Percentiles rank a stretch among this genome's conserved stretches.
Conservation (phyloP, 164 flowering plant genomes). For the Nelumbo lutea region DNA sequence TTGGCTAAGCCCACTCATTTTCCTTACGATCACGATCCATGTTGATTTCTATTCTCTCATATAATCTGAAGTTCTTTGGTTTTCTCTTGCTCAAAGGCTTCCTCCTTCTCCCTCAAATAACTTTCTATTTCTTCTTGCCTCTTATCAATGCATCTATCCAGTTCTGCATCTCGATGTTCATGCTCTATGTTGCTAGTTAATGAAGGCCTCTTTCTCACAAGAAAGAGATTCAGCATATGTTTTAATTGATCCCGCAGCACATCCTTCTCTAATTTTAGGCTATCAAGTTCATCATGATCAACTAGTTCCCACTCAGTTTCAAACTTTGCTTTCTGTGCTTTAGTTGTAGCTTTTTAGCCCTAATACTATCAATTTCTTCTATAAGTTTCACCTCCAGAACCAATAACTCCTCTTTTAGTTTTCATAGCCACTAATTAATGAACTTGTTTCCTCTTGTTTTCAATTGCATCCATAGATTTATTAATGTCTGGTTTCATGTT, state of each 20-base stretch:
- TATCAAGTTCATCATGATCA: conserved; percentile 85
- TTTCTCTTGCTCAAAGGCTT: conserved; percentile 65
- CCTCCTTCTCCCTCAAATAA: conserved; percentile 54
- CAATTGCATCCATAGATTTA: conserved; percentile 38
- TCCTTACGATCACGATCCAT: conserved; percentile 68
- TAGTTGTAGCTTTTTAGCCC: conserved; percentile 64
- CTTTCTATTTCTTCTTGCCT: conserved; percentile 69
- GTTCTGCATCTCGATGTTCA: conserved; percentile 62
- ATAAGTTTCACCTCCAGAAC: conserved; percentile 66
- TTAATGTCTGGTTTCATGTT: conserved; percentile 37
- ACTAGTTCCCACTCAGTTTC: conserved; percentile 89
- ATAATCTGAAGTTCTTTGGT: conserved; percentile 47
- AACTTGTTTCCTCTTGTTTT: conserved; percentile 47
- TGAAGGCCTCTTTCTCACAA: conserved; percentile 63
- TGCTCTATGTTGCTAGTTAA: conserved; percentile 43
- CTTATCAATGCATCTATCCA: conserved; percentile 60
- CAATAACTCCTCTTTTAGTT: conserved; percentile 61
- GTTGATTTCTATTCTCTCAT: conserved; percentile 61
- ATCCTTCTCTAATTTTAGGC: conserved; percentile 62
- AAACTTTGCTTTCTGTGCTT: conserved; percentile 73
- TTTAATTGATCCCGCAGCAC: conserved; percentile 53
- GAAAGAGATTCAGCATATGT: conserved; percentile 49
- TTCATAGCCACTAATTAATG: conserved; percentile 42
- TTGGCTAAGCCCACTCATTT: conserved; percentile 73
- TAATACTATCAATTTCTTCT: conserved; percentile 77